Evolutionary conservation across 805 yeast genomes (phyloP), one percentile per base, ranked within the genome.

Genomic region (Brettanomyces custersianus): DNA sequence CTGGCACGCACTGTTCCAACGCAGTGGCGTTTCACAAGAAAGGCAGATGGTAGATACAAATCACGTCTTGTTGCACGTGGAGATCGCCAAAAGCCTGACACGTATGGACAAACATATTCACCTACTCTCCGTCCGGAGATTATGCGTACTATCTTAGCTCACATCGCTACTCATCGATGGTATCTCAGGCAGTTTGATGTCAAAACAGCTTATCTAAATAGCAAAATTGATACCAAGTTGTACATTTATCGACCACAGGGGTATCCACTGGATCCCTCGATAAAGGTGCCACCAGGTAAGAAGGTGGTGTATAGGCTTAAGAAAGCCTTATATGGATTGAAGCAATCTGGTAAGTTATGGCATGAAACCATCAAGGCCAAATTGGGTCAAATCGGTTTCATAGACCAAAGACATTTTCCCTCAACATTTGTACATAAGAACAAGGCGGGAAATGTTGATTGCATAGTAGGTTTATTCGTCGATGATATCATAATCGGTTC

Each of bases 251-350:
- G n/a, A n/a, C 25, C 25, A 22, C 25, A 22, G 25, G 25, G 25
- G 12, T 22, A 22, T 22, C 25, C 12, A n/a, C 12, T n/a, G 12
- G 3, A 22, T n/a, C 25, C 12, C 12, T n/a, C 2, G 25, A 22
- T 22, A n/a, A n/a, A n/a, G n/a, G 25, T 22, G 12, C 12, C 25
- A 22, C 10, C 2, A 10, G 25, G 25, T 22, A 22, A 22, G 25
- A 22, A n/a, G 25, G 25, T 22, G 25, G 19, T 29, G 13, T 35
- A 10, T 20, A 20, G 17, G n/a, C 20, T 38, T 8, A 29, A 34
- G n/a, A 38, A 34, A 21, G 38, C 29, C 3, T n/a, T 38, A 6
- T 38, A 34, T 34, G 34, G 40, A 12, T 13, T 38, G 7, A 38
- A 38, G 26, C 38, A 34, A 16, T 20, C 28, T 20, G 29, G 29